These are phyloP conservation scores for Metschnikowia noctiluminum DNA, from an alignment of 805 yeast species.

Conservation along the genomic window DNA sequence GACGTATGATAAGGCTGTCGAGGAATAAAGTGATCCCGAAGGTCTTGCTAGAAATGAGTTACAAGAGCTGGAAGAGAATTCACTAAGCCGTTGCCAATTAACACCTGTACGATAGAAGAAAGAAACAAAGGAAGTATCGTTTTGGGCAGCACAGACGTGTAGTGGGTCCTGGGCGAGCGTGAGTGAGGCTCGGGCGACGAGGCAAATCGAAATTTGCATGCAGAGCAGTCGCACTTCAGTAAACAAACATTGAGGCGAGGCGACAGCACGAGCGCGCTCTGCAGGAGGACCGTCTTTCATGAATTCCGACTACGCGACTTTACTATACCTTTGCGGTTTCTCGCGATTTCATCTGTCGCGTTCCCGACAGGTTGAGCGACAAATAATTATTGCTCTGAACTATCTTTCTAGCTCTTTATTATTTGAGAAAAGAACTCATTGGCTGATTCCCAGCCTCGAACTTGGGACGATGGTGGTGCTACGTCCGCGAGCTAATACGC, in stretches of 20 bases:
- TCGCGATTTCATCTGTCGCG: too few relatives aligned
- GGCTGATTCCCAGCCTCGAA: too few relatives aligned
- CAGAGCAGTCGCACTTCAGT: neutral
- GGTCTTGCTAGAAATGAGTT: neutral
- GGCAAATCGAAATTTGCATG: neutral
- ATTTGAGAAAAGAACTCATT: too few relatives aligned
- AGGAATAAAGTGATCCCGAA: neutral
- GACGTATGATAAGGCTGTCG: neutral
- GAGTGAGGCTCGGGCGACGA: neutral
- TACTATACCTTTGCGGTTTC: neutral
- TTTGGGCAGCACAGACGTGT: conserved; percentile 6
- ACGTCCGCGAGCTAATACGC: too few relatives aligned
- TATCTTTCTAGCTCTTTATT: too few relatives aligned
- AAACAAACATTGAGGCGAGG: conserved; percentile 5
- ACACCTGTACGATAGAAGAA: neutral
- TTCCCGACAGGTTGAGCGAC: too few relatives aligned
- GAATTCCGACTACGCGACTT: neutral
- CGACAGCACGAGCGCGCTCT: conserved; percentile 2
- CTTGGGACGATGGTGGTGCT: too few relatives aligned
- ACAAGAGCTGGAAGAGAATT: neutral
- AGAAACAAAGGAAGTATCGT: neutral
- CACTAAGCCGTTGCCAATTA: neutral
- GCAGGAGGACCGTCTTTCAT: conserved; percentile 1
- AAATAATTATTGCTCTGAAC: too few relatives aligned
- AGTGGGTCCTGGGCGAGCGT: conserved; percentile 1